phyloP scores from a whole-genome alignment of 2,329 filamentous ascomycete genomes.

The Celoporthe dispersa region DNA sequence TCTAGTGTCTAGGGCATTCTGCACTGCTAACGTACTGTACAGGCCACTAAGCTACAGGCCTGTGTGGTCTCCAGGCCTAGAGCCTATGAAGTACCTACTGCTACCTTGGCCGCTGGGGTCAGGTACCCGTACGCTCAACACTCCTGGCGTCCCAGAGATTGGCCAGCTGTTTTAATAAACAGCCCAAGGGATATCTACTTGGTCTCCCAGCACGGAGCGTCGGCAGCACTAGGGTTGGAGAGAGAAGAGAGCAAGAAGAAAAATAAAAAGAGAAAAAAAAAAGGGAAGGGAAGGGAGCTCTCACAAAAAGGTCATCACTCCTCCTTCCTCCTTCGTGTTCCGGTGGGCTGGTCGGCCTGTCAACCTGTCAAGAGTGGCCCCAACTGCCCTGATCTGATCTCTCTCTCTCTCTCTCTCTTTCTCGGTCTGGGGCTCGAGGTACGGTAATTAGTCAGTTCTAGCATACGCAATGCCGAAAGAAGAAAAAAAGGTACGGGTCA shows the following conservation, averaged over 20 bases:
- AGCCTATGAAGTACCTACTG: no score
- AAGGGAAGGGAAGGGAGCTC: not conserved
- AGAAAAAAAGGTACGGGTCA: no score
- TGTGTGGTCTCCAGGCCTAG: no score
- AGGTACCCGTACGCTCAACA: not conserved
- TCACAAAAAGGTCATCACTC: not conserved
- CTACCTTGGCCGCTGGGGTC: not conserved
- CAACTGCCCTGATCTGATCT: not conserved
- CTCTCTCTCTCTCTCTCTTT: no score
- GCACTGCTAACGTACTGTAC: not conserved
- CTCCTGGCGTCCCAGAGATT: not conserved
- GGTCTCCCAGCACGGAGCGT: not conserved
- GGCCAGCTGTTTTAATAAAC: not conserved
- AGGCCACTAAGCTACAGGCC: not conserved
- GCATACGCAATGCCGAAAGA: not conserved
- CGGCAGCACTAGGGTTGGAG: no score
- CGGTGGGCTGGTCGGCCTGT: not conserved
- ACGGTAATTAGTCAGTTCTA: not conserved
- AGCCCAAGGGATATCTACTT: not conserved
- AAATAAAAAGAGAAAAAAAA: not conserved
- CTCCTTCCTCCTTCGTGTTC: not conserved
- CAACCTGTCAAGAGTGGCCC: not conserved
- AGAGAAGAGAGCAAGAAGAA: no score
- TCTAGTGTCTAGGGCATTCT: not conserved
- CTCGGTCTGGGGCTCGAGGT: not conserved